Base-by-base conservation (phyloP, 768 basidiomycete genomes). In the Calocybe gangraenosa region DNA sequence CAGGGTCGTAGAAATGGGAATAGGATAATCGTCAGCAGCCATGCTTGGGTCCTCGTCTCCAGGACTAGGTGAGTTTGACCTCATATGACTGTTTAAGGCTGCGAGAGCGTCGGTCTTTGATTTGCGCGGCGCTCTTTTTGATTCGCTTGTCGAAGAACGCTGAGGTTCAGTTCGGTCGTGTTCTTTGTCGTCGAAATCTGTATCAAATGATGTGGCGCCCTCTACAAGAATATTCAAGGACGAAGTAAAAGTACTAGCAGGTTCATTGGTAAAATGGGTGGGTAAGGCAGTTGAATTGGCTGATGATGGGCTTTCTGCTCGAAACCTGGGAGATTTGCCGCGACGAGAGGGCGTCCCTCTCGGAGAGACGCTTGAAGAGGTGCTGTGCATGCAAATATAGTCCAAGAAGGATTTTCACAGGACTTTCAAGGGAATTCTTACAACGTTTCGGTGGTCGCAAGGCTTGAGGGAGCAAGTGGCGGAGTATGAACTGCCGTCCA, bases 41-140 rank as follows among this genome's bases (percentile, higher is more conserved):
- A 75, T 70, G 19, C 66, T 61, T 38, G 61, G 56, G 53, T 76
- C 75, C 47, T 69, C 66, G 49, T 82, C 79, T 52, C 80, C 81
- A 48, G 74, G 70, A 40, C 74, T 70, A 49, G 70, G 61, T 32
- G 79, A 76, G 45, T 76, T 68, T 20, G 79, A 76, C 63, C 75
- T 69, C 31, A 78, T 77, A 47, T 84, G 83, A 56, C 71, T 78
- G 63, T 83, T 83, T 44, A 92, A 68, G 18, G 89, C 90, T 21
- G 79, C 86, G 23, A 92, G 70, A 45, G 89, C 89, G 56, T 92
- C 87, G 32, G 84, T 89, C 76, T 92, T 92, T 55, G 88, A 91
- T 75, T 91, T 91, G 63, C 90, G 84, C 42, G 89, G 88, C 30
- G 89, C 87, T 47, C 89, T 78, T 65, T 75, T 78, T 32, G 74